Base-by-base conservation (phyloP, 768 basidiomycete species). In the Cystobasidium tubakii region DNA sequence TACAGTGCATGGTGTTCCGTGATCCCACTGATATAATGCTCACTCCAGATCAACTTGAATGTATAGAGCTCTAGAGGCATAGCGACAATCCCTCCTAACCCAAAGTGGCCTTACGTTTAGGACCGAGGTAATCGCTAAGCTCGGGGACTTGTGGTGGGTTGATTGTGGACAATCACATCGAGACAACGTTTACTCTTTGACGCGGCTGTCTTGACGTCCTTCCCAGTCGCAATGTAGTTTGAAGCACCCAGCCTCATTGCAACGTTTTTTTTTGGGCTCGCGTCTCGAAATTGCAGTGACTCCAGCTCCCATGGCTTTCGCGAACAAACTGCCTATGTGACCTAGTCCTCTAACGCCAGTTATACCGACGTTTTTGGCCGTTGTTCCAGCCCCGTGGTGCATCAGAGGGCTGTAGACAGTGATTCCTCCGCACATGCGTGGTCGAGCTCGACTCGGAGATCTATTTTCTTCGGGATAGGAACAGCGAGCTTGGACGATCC, bases 361-460 rank as follows among this genome's bases (percentile, higher is more conserved):
- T 50, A 88, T 79, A 42, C 86, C 88, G 74, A 88, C 86, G 72
- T 83, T 84, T n/a, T 50, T 50, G 46, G 46, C 46, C n/a, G 46
- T 50, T 42, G 64, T 36, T 6, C 64, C 64, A 81, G 85, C 86
- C 29, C 87, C 87, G 0, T 86, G 85, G 0, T 86, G 86, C 39
- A 84, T 82, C 25, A 89, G 81, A 19, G 88, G 87, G 0, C 87
- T 87, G 81, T 82, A 87, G 10, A 86, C 85, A 7, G 87, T 88
- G 25, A 88, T 78, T 29, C 87, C 87, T 7, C 83, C 88, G 77
- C 87, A 88, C 57, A 88, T 79, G 85, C 88, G 85, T 7, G 87
- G 46, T 15, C 46, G 9, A 50, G 46, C 46, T n/a, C 4, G 46
- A n/a, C 15, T 17, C 86, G 60, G 46, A n/a, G n/a, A 50, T 50